Percentiles rank a stretch among this genome's conserved stretches.
These are phyloP conservation scores for Fusarium lyarnte DNA, from an alignment of 2,329 filamentous ascomycete species.

Conservation along the genomic window DNA sequence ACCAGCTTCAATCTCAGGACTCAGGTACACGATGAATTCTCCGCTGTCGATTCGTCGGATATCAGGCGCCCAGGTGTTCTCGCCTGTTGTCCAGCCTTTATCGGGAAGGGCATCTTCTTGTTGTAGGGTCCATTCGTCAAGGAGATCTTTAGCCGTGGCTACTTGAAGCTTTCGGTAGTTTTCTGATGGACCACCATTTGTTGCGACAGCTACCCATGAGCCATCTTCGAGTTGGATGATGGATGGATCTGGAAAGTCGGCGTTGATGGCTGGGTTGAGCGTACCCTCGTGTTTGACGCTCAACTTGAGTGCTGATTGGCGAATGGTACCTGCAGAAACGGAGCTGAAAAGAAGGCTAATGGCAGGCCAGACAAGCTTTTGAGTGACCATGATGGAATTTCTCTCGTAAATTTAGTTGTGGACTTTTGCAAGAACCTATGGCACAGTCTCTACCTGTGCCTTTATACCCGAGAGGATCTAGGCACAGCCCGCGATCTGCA, in stretches of 20 bases:
- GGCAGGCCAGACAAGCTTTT: background rate
- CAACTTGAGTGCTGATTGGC: background rate
- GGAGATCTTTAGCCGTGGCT: background rate
- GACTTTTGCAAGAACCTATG: background rate
- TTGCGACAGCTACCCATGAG: constrained; percentile 17
- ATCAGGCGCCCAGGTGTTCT: constrained; percentile 11
- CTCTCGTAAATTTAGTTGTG: rapidly evolving
- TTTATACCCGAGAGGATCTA: background rate
- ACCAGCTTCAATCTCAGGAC: background rate
- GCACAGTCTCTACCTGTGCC: rapidly evolving
- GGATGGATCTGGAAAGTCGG: constrained; percentile 18
- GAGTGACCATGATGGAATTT: background rate
- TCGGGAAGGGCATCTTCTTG: constrained; percentile 5
- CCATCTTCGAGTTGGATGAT: constrained; percentile 9
- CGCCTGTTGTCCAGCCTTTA: constrained; percentile 15
- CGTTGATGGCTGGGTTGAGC: background rate
- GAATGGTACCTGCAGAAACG: background rate
- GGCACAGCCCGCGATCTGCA: constrained; percentile 1
- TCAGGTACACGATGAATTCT: constrained; percentile 9
- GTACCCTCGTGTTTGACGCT: constrained; percentile 1
- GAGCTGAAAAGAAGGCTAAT: background rate
- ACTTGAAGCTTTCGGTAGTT: constrained; percentile 4
- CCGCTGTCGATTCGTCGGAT: background rate
- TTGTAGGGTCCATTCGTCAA: background rate
- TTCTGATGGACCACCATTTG: background rate